Conservation (phyloP, 2,329 filamentous ascomycete genomes). For the Talaromyces rugulosus region DNA sequence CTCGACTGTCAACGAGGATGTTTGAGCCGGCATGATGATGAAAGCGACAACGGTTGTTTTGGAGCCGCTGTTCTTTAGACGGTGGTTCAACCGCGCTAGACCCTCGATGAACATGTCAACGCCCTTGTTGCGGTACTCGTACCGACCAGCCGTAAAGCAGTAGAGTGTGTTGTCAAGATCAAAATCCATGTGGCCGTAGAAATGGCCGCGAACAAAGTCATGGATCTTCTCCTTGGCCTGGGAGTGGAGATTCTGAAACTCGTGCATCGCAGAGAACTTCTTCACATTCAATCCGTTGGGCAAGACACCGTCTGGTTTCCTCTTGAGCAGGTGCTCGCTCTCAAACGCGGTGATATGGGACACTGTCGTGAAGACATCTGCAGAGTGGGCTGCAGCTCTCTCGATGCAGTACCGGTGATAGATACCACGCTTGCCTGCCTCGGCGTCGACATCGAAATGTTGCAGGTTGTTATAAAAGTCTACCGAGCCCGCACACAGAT, state of each 20-base stretch:
- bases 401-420: slow-evolving; percentile 99
- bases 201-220: slow-evolving; percentile 95
- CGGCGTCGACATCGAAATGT: slow-evolving; percentile 91
- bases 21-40: slow-evolving; percentile 98
- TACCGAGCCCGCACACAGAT: slow-evolving; percentile 93
- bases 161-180: slow-evolving; percentile 95
- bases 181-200: slow-evolving; percentile 97
- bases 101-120: slow-evolving; percentile 99
- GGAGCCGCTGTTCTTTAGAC: slow-evolving; percentile 76
- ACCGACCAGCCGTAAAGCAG: slow-evolving; percentile 94
- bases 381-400: slow-evolving; percentile 82
- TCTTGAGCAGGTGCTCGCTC: slow-evolving; percentile 93
- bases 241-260: slow-evolving; percentile 97
- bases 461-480: slow-evolving; percentile 99
- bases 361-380: slow-evolving; percentile 97
- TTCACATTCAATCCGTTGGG: slow-evolving; percentile 97
- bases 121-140: slow-evolving; percentile 97
- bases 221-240: slow-evolving; percentile 97
- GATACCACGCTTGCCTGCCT: slow-evolving; percentile 96
- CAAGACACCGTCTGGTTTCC: slow-evolving; percentile 92
- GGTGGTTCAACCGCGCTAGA: slow-evolving; percentile 87
- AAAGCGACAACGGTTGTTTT: slow-evolving; percentile 96
- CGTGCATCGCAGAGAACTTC: slow-evolving; percentile 97
- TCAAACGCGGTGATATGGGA: slow-evolving; percentile 98
- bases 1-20: slow-evolving; percentile 89